Conservation (phyloP, 1,139 yeast genomes). For the Kurtzmaniella quercitrusa region DNA sequence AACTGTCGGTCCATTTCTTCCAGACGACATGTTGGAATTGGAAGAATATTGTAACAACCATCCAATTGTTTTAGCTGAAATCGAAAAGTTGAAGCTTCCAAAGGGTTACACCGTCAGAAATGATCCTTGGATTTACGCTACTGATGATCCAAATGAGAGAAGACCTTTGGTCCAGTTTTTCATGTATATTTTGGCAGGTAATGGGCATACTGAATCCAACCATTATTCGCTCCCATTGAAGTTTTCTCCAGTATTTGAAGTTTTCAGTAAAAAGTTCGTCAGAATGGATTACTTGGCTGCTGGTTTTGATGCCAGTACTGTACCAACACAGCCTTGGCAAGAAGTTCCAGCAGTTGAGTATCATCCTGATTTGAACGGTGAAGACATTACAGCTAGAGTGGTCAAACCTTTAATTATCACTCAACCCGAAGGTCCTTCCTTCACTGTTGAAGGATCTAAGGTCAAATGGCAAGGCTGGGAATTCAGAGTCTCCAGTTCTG, state of each 20-base stretch:
- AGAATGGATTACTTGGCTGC: constrained; percentile 79
- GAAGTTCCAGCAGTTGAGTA: constrained; percentile 61
- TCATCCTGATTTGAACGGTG: constrained; percentile 71
- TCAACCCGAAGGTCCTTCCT: constrained; percentile 88
- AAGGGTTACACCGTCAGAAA: constrained; percentile 52
- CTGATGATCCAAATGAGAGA: constrained; percentile 56
- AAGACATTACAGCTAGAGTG: constrained; percentile 41
- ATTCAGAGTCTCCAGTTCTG: constrained; percentile 69
- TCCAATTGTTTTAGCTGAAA: constrained; percentile 58
- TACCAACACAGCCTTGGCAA: constrained; percentile 60
- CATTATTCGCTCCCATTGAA: constrained; percentile 82
- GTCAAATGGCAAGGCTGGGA: constrained; percentile 90
- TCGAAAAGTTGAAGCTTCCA: constrained; percentile 61
- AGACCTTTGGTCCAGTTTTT: constrained; percentile 70
- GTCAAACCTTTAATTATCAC: constrained; percentile 71
- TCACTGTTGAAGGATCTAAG: constrained; percentile 57
- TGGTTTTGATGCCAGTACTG: constrained; percentile 60
- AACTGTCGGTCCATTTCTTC: constrained; percentile 69
- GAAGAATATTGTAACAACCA: constrained; percentile 50
- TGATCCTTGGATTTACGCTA: constrained; percentile 91
- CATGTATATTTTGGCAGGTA: constrained; percentile 69
- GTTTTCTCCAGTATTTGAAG: constrained; percentile 78
- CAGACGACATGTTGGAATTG: constrained; percentile 58
- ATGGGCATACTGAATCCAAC: constrained; percentile 73
- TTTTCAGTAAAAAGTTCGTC: constrained; percentile 57